Evolutionary conservation across 176 grass and related monocot genomes (phyloP).

Genomic region (Dactylis glomerata): DNA sequence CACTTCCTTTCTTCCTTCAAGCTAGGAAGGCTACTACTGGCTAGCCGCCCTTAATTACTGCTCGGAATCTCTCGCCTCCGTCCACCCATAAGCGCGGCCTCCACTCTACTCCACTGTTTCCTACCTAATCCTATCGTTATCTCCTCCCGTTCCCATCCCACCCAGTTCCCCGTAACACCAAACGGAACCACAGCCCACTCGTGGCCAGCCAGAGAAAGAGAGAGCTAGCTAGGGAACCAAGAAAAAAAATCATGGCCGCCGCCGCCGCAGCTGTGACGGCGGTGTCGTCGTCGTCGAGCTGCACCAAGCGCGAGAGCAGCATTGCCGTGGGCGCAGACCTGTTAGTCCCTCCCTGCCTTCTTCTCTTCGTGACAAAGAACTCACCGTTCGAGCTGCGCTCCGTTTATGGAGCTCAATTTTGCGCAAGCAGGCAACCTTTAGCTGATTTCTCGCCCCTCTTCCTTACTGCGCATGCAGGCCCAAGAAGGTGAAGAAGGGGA

Average conservation of each 20-base stretch:
- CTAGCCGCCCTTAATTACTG: slow-evolving; percentile 5
- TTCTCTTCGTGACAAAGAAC: neutral
- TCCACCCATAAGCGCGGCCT: neutral
- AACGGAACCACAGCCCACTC: neutral
- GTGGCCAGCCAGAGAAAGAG: neutral
- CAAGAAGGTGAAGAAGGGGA: slow-evolving; percentile 27
- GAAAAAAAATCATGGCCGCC: slow-evolving; percentile 8
- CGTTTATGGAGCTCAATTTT: neutral
- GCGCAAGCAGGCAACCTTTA: too few species aligned
- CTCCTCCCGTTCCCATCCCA: neutral
- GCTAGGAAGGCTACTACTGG: neutral
- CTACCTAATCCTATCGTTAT: slow-evolving; percentile 45
- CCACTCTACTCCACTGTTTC: slow-evolving; percentile 6
- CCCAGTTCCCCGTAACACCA: slow-evolving; percentile 27
- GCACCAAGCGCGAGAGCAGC: slow-evolving; percentile 32
- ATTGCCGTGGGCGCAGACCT: neutral
- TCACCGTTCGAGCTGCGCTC: neutral
- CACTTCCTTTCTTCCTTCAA: neutral
- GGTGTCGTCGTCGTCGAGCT: neutral
- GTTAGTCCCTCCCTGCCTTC: neutral
- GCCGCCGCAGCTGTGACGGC: slow-evolving; percentile 19
- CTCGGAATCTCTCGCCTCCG: neutral
- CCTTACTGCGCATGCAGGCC: neutral
- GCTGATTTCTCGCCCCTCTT: neutral
- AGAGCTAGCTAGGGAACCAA: neutral